Conservation (phyloP, 805 yeast species). For the Candida suzukii region DNA sequence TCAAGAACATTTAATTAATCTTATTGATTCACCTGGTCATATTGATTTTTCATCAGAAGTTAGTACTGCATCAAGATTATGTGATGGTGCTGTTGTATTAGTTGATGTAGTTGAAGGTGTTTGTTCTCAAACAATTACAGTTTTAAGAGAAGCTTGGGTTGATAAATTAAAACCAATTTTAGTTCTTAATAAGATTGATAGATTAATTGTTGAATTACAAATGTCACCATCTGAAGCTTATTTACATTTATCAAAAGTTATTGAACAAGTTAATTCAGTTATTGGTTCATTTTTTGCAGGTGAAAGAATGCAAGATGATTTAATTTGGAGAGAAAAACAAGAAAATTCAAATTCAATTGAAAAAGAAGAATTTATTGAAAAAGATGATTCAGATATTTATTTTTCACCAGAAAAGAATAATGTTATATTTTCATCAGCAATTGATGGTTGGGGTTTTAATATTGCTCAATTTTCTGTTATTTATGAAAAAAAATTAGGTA, state of each 20-base stretch:
- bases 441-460: conserved; percentile 98
- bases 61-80: conserved; percentile 87
- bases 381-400: conserved; percentile 74
- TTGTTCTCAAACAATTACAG: conserved; percentile 94
- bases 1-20: conserved; percentile 77
- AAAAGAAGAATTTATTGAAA: conserved; percentile 55
- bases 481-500: conserved; percentile 78
- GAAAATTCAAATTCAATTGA: conserved; percentile 38
- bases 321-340: conserved; percentile 62
- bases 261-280: conserved; percentile 93
- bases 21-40: conserved; percentile 99
- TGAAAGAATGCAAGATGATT: conserved; percentile 84
- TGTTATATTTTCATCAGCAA: conserved; percentile 84
- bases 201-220: conserved; percentile 75
- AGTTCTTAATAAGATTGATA: conserved; percentile 86
- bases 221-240: conserved; percentile 83
- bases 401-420: conserved; percentile 84
- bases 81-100: conserved; percentile 94
- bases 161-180: conserved; percentile 84
- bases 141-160: conserved; percentile 90
- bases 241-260: conserved; percentile 63
- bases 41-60: conserved; percentile 96
- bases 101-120: conserved; percentile 99
- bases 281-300: conserved; percentile 91
- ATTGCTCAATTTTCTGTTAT: conserved; percentile 83